Evolutionary conservation across 345 rosid genomes (phyloP).

Genomic region (Aquilaria yunnanensis): DNA sequence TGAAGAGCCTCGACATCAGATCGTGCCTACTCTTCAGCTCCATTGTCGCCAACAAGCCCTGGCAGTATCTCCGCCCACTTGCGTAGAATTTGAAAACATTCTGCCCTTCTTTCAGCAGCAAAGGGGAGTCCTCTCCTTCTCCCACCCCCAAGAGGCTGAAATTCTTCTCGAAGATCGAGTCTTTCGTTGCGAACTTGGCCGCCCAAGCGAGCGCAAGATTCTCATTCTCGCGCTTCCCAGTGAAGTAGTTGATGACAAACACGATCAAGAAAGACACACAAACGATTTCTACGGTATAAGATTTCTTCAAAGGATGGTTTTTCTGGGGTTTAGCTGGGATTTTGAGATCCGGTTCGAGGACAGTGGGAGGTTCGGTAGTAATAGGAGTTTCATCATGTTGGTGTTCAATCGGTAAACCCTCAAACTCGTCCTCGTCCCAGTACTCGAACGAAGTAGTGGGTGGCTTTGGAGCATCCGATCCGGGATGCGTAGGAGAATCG

Average conservation of each 20-base stretch:
- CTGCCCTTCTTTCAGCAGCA: constrained; percentile 86
- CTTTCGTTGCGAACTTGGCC: constrained; percentile 63
- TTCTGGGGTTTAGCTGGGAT: constrained; percentile 15
- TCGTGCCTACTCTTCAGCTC: constrained; percentile 97
- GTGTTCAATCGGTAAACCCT: constrained; percentile 60
- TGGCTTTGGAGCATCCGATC: constrained; percentile 29
- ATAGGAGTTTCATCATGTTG: constrained; percentile 16
- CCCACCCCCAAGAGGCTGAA: constrained; percentile 78
- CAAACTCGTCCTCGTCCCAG: constrained; percentile 99
- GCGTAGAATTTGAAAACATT: constrained; percentile 91
- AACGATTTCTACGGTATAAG: constrained; percentile 55
- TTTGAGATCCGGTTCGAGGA: constrained; percentile 26
- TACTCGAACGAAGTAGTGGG: constrained; percentile 49
- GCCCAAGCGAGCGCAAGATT: constrained; percentile 89
- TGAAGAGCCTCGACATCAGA: constrained; percentile 68
- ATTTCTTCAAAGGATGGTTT: constrained; percentile 23
- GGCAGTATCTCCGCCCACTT: constrained; percentile 88
- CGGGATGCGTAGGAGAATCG: constrained; percentile 5
- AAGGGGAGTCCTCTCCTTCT: constrained; percentile 78
- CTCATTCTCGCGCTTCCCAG: constrained; percentile 84
- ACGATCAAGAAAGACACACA: constrained; percentile 58
- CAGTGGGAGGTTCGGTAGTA: constrained; percentile 23
- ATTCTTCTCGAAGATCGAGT: constrained; percentile 70
- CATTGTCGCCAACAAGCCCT: constrained; percentile 88
- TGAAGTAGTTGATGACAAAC: constrained; percentile 66